Conservation (phyloP, 108 stramenopile species). For the Cyclostephanos invisitatus region DNA sequence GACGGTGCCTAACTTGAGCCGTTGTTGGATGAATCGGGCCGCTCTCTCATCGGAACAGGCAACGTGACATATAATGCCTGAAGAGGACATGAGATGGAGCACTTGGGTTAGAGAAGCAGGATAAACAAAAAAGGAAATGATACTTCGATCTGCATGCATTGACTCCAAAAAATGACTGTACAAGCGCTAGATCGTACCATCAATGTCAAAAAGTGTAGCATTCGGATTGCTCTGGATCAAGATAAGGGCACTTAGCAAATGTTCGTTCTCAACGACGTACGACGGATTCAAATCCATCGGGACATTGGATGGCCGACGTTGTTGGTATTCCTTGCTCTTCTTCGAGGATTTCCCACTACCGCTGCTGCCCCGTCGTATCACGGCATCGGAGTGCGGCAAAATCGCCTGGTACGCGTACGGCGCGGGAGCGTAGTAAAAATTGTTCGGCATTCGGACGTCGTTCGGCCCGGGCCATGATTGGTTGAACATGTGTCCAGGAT, state of each 20-base stretch:
- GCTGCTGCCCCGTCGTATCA: constrained; percentile 3
- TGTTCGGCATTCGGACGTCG: too few relatives aligned
- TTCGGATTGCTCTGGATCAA: constrained; percentile 19
- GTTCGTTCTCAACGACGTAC: constrained; percentile 4
- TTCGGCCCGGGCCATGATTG: background rate
- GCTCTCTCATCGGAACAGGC: constrained; percentile 25
- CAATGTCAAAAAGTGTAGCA: constrained; percentile 28
- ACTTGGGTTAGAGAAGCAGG: background rate
- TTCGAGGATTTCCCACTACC: background rate
- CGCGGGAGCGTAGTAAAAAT: background rate
- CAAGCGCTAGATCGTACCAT: constrained; percentile 25
- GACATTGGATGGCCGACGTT: background rate
- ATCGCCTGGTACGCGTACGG: background rate
- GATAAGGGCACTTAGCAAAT: constrained; percentile 7
- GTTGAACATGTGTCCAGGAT: background rate
- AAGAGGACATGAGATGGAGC: background rate
- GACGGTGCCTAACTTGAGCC: constrained; percentile 81
- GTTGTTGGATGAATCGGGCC: constrained; percentile 93
- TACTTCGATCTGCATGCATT: background rate
- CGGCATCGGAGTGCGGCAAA: background rate
- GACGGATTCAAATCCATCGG: constrained; percentile 1
- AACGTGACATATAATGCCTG: constrained; percentile 29
- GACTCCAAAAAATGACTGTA: background rate
- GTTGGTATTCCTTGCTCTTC: background rate
- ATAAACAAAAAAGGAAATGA: background rate